These are phyloP conservation scores for Phalaenopsis aphrodite DNA, from an alignment of 106 monocot genomes.

Conservation along the genomic window DNA sequence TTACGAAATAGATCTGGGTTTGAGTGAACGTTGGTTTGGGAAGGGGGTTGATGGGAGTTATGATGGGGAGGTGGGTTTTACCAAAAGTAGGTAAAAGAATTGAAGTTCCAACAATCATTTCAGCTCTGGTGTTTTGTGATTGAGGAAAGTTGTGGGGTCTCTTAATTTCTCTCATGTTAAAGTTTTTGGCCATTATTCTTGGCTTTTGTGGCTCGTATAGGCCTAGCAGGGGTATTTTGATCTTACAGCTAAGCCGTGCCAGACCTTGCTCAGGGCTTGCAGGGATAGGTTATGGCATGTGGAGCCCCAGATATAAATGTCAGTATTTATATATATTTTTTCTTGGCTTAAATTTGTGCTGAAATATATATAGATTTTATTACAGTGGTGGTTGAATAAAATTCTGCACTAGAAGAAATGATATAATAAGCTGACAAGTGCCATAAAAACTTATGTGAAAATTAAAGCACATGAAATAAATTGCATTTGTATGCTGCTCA, in stretches of 20 bases:
- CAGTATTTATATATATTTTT: background rate
- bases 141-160: background rate
- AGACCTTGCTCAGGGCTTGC: background rate
- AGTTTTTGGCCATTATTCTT: conserved; percentile 4
- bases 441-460: too few species aligned
- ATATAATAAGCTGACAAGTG: too few species aligned
- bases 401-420: too few species aligned
- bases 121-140: conserved; percentile 10
- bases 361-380: too few species aligned
- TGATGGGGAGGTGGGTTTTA: background rate
- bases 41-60: background rate
- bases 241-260: conserved; percentile 6
- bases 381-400: too few species aligned
- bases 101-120: conserved; percentile 41
- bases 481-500: too few species aligned
- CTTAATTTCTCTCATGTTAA: background rate
- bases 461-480: too few species aligned
- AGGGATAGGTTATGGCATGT: conserved; percentile 9
- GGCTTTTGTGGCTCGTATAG: background rate
- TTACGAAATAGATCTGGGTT: background rate
- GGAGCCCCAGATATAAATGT: conserved; percentile 1
- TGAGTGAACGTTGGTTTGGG: background rate
- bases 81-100: conserved; percentile 15
- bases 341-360: too few species aligned
- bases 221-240: conserved; percentile 5